Conservation (phyloP, 2,329 filamentous ascomycete species). For the Cladosporium sp. region DNA sequence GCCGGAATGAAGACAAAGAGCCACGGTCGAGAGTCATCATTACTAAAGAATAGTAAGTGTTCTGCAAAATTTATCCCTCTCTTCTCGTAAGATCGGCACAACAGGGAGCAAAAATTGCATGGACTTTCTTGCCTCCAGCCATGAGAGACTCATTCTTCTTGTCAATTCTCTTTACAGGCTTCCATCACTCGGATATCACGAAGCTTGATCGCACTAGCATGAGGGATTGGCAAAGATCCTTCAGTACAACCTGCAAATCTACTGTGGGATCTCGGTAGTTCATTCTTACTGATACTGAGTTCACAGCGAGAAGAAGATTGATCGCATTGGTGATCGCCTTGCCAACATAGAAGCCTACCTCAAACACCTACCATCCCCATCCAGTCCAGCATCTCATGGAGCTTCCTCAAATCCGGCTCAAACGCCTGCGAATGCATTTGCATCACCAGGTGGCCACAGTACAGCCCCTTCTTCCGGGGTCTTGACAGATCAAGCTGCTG, state of each 20-base stretch:
- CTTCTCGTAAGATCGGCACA: too few relatives aligned
- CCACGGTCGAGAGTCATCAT: constrained; percentile 17
- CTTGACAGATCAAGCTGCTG: not conserved
- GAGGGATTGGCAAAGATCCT: too few relatives aligned
- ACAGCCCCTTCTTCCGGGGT: constrained; percentile 3
- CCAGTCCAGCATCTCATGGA: constrained; percentile 9
- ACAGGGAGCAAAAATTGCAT: too few relatives aligned
- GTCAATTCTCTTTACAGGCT: too few relatives aligned
- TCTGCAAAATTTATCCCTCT: too few relatives aligned
- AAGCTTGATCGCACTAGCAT: too few relatives aligned
- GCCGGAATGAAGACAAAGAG: constrained; percentile 6
- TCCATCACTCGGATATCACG: too few relatives aligned
- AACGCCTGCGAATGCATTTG: constrained; percentile 1
- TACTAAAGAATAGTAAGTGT: constrained; percentile 17
- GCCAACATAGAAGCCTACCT: constrained; percentile 17
- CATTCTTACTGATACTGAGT: not conserved
- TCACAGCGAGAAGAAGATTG: constrained; percentile 23
- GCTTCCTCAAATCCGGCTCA: constrained; percentile 6
- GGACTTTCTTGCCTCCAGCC: too few relatives aligned
- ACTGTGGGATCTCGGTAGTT: too few relatives aligned
- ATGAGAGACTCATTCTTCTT: too few relatives aligned
- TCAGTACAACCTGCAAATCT: too few relatives aligned
- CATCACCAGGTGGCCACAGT: constrained; percentile 12
- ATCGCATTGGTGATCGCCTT: constrained; percentile 19
- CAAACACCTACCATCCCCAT: constrained; percentile 14